These are phyloP conservation scores for Backusella liffmaniae DNA, from an alignment of 192 early-diverging fungal genomes.

Conservation along the genomic window DNA sequence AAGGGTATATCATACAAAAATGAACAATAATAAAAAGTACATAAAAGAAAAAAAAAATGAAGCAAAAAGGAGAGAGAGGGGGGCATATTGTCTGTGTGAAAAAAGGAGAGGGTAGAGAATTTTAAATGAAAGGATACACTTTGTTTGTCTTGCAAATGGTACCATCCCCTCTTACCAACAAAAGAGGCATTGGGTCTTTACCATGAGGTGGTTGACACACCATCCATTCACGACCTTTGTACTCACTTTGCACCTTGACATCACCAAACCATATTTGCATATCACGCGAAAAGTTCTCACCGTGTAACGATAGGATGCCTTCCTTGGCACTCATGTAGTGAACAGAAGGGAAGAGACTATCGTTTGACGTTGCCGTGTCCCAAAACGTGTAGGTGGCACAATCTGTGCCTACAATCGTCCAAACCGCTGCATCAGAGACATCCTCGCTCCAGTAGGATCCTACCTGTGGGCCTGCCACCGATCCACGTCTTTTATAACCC, in stretches of 20 bases:
- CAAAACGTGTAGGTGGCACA: constrained; percentile 17
- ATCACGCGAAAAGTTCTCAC: constrained; percentile 69
- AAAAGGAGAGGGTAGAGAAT: not conserved
- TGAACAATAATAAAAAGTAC: not conserved
- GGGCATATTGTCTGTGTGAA: not conserved
- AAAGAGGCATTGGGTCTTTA: constrained; percentile 24
- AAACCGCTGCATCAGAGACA: constrained; percentile 86
- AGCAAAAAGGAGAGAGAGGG: not conserved
- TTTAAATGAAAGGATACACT: constrained; percentile 22
- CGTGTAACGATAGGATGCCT: constrained; percentile 56
- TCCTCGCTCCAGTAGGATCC: constrained; percentile 71
- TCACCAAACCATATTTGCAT: constrained; percentile 75
- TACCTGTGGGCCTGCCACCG: constrained; percentile 25
- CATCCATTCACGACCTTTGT: constrained; percentile 45
- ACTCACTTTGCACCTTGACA: constrained; percentile 48
- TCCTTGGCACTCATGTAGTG: constrained; percentile 29
- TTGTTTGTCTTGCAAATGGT: constrained; percentile 40
- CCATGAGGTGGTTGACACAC: constrained; percentile 37
- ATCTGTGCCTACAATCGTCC: constrained; percentile 91
- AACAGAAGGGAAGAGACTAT: constrained; percentile 34
- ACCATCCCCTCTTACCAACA: constrained; percentile 40
- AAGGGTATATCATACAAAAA: constrained; percentile 3
- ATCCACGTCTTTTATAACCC: constrained; percentile 9
- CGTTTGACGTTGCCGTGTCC: constrained; percentile 33
- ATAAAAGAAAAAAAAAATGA: not conserved